Conservation (phyloP, 805 yeast species). For the Starmerella scarabaei region DNA sequence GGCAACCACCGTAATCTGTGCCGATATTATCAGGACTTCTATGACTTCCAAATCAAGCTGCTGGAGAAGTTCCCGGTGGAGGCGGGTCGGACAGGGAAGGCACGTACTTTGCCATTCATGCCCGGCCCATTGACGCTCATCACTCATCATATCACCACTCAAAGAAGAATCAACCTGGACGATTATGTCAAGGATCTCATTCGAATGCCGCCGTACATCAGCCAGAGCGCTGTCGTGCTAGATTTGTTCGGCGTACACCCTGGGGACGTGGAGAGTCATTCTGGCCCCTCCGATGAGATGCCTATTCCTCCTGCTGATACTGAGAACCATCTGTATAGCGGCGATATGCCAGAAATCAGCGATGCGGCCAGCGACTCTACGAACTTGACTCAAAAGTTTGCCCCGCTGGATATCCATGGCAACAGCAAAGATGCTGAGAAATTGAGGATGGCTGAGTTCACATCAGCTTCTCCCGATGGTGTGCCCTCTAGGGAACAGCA, state of each 20-base stretch:
- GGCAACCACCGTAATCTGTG: conserved; percentile 63
- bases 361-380: neutral
- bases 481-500: too few species aligned
- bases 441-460: too few species aligned
- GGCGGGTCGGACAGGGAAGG: conserved; percentile 72
- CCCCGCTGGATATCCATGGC: too few species aligned
- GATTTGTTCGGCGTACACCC: conserved; percentile 54
- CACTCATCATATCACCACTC: conserved; percentile 55
- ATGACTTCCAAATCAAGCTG: conserved; percentile 76
- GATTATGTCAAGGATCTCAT: conserved; percentile 48
- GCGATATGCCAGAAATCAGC: conserved; percentile 12
- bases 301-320: conserved; percentile 26
- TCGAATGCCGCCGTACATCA: conserved; percentile 61
- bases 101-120: conserved; percentile 77
- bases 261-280: conserved; percentile 43
- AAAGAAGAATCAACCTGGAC: conserved; percentile 43
- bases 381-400: neutral
- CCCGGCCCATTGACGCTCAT: conserved; percentile 94
- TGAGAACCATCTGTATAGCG: conserved; percentile 5
- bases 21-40: conserved; percentile 89
- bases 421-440: too few species aligned
- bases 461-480: too few species aligned
- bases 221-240: conserved; percentile 54
- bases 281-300: conserved; percentile 23
- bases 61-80: conserved; percentile 79